Evolutionary conservation across 139 green algal species (phyloP).

Genomic region (Chlamydomonas urium): DNA sequence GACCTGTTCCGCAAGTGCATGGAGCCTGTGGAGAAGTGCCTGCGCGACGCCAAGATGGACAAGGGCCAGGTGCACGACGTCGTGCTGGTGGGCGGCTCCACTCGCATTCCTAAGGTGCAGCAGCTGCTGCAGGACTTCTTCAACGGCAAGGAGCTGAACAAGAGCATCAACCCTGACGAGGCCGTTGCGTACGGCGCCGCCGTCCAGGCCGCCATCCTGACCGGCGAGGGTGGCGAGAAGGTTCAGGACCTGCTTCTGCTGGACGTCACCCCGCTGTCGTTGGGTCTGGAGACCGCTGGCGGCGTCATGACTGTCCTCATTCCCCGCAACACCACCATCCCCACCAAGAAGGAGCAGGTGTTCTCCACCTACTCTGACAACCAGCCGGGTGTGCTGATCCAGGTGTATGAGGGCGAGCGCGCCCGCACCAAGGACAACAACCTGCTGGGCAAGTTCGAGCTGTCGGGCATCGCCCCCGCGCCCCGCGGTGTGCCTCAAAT

Average conservation of each 20-base stretch:
- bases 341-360: constrained; percentile 99
- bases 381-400: constrained; percentile 95
- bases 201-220: constrained; percentile 96
- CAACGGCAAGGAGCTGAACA: constrained; percentile 87
- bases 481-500: constrained; percentile 97
- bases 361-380: constrained; percentile 99
- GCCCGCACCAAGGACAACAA: constrained; percentile 93
- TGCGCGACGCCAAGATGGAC: constrained; percentile 89
- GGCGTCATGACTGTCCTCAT: constrained; percentile 86
- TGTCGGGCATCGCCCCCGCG: constrained; percentile 93
- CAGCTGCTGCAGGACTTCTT: constrained; percentile 96
- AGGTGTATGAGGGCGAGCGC: constrained; percentile 78
- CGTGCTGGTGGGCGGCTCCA: constrained; percentile 93
- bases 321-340: constrained; percentile 95
- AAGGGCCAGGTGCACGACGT: constrained; percentile 86
- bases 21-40: constrained; percentile 95
- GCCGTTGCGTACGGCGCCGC: constrained; percentile 97
- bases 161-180: constrained; percentile 99
- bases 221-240: constrained; percentile 85
- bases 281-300: constrained; percentile 93
- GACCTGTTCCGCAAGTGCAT: constrained; percentile 99
- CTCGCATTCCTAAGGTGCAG: constrained; percentile 98
- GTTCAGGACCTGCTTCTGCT: constrained; percentile 98
- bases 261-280: constrained; percentile 91
- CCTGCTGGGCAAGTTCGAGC: constrained; percentile 98